These are phyloP conservation scores for Graphilbum fragrans DNA, from an alignment of 2,329 filamentous ascomycete genomes.

Conservation along the genomic window DNA sequence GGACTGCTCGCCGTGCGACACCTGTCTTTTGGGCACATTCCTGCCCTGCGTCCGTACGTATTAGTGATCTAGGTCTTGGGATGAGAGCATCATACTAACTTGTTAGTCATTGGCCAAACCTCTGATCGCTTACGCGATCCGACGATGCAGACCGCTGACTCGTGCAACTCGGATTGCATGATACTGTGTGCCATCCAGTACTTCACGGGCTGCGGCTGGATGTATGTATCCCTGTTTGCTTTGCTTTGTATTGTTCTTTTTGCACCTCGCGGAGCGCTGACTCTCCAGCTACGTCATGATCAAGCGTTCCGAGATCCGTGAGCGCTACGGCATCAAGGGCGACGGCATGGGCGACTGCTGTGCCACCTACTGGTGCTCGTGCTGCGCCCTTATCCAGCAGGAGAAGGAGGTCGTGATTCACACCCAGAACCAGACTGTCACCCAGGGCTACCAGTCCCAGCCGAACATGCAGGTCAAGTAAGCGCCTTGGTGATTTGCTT, in stretches of 20 bases:
- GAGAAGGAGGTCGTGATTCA: slow-evolving; percentile 37
- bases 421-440: slow-evolving; percentile 11
- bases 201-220: slow-evolving; percentile 29
- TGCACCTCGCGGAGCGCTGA: not conserved
- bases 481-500: too few relatives aligned
- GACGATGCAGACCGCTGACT: slow-evolving; percentile 23
- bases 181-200: slow-evolving; percentile 25
- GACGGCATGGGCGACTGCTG: slow-evolving; percentile 36
- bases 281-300: slow-evolving; percentile 30
- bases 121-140: slow-evolving; percentile 31
- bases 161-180: slow-evolving; percentile 29
- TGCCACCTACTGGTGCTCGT: slow-evolving; percentile 39
- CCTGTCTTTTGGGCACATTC: slow-evolving; percentile 25
- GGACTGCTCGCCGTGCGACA: slow-evolving; percentile 26
- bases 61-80: not conserved
- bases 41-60: slow-evolving; percentile 31
- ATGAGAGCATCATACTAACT: not conserved
- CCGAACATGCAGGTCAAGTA: slow-evolving; percentile 17
- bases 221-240: slow-evolving; percentile 18
- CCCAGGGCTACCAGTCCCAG: slow-evolving; percentile 19
- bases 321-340: slow-evolving; percentile 40
- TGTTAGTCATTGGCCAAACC: slow-evolving; percentile 29
- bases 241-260: not conserved
- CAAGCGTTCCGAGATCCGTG: slow-evolving; percentile 40
- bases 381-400: slow-evolving; percentile 45